phyloP scores from a whole-genome alignment of 768 basidiomycete species.

The Auricularia sp. region DNA sequence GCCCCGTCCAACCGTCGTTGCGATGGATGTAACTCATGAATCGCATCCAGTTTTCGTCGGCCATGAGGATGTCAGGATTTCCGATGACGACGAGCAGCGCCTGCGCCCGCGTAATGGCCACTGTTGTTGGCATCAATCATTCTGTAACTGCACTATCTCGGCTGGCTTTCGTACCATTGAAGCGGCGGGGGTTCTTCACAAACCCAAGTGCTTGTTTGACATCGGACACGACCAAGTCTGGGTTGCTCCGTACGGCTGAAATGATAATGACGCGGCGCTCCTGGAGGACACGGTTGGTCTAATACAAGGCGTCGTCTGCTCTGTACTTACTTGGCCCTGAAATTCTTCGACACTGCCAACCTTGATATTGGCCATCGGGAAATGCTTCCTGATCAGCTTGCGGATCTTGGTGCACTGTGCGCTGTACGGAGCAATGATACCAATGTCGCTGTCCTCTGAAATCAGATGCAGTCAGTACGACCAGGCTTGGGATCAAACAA shows the following conservation, averaged over 20 bases:
- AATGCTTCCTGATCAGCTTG: slow-evolving; percentile 20
- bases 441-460: slow-evolving; percentile 43
- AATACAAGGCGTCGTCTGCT: too few relatives aligned
- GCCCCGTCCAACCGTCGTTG: slow-evolving; percentile 47
- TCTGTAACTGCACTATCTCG: too few relatives aligned
- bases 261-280: slow-evolving; percentile 29
- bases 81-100: slow-evolving; percentile 52
- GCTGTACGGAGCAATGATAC: slow-evolving; percentile 53
- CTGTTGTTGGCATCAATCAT: slow-evolving; percentile 17
- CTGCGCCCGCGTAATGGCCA: slow-evolving; percentile 53
- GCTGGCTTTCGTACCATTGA: slow-evolving; percentile 25
- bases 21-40: slow-evolving; percentile 48
- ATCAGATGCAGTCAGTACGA: neutral
- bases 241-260: slow-evolving; percentile 31
- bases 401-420: slow-evolving; percentile 47
- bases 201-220: slow-evolving; percentile 27
- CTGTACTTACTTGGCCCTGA: slow-evolving; percentile 40
- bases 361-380: slow-evolving; percentile 31
- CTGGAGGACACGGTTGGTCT: too few relatives aligned
- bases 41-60: slow-evolving; percentile 52
- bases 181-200: slow-evolving; percentile 25
- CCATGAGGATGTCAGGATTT: slow-evolving; percentile 44
- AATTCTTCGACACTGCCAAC: slow-evolving; percentile 61
- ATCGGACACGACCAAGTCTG: slow-evolving; percentile 18
- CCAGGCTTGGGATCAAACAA: too few relatives aligned